Evolutionary conservation across 805 yeast species (phyloP), one percentile per base, ranked within the genome.

Genomic region (Cyberlindnera nakhonratchasimensis): DNA sequence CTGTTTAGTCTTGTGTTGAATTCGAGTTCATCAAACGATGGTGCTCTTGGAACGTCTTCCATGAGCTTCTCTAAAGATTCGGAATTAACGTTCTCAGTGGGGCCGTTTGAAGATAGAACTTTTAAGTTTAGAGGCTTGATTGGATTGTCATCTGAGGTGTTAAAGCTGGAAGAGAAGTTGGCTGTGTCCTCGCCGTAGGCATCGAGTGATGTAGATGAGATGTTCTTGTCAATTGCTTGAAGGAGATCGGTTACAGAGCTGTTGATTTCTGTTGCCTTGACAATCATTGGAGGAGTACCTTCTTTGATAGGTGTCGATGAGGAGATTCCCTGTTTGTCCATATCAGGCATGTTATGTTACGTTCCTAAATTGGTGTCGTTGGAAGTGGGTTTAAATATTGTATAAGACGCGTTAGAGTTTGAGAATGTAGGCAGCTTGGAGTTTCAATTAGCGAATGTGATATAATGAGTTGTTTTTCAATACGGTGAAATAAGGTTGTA

Each of bases 211-310:
- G 54, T 29, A 10, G 50, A 30, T 18, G 60, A 55, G 7, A 57
- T 52, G 40, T 57, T 57, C 34, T 48, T 52, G 32, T 56, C 55
- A 17, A 57, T 56, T 6, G 55, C 57, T 12, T 61, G 59, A 16
- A 69, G 43, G 11, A 69, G 54, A 34, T 67, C 69, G 38, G 67
- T 72, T 10, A 67, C 72, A 1, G 72, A 67, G 35, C 62, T 63
- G 45, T 43, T 45, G 18, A 35, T 39, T 6, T 37, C 37, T 8
- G 20, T 18, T 19, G 34, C 31, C 10, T 43, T 46, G 19, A 31
- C 12, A 6, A 39, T 35, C 7, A 26, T 18, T 2, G 33, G 28
- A 14, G 19, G 11, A 10, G 16, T 3, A 3, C 22, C 9, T 11
- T 36, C 43, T 37, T 52, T 53, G 14, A 54, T 40, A 1, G 58